phyloP scores from a whole-genome alignment of 108 stramenopile species.

The Pseudonitzschia delicatissima region DNA sequence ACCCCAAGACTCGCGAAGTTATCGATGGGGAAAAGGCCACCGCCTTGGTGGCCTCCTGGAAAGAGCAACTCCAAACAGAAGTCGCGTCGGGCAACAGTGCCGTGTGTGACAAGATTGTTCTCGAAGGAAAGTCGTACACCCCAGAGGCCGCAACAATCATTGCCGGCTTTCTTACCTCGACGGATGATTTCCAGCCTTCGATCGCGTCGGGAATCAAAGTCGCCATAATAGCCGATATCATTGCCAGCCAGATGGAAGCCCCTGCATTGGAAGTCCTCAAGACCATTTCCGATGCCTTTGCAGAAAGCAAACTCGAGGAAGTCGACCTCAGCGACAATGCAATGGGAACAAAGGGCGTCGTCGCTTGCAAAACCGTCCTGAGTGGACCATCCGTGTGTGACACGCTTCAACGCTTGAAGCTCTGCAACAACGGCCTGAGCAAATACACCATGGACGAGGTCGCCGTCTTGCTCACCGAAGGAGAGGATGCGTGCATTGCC shows the following conservation, averaged over 20 bases:
- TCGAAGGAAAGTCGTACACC: not conserved
- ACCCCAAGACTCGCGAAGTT: not conserved
- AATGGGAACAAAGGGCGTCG: slow-evolving; percentile 28
- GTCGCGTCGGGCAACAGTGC: not conserved
- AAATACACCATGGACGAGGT: slow-evolving; percentile 19
- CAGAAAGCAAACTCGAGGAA: slow-evolving; percentile 11
- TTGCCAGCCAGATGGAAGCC: slow-evolving; percentile 25
- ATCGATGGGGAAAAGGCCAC: not conserved
- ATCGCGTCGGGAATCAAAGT: slow-evolving; percentile 6
- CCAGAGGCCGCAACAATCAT: not conserved
- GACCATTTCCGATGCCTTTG: slow-evolving; percentile 17
- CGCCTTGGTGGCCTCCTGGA: not conserved
- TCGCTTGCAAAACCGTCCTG: slow-evolving; percentile 14
- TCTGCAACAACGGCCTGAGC: slow-evolving; percentile 28
- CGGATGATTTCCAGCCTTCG: not conserved
- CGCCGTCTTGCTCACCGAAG: not conserved
- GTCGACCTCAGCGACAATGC: slow-evolving; percentile 39
- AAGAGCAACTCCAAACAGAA: not conserved
- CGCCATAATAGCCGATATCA: slow-evolving; percentile 28
- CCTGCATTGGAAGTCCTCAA: slow-evolving; percentile 23
- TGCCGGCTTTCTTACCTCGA: slow-evolving; percentile 2
- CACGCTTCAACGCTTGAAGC: slow-evolving; percentile 12
- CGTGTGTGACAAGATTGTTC: slow-evolving; percentile 4
- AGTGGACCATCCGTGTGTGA: not conserved
- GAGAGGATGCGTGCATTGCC: slow-evolving; percentile 8